Evolutionary conservation across 1,139 yeast species (phyloP).

Genomic region (Kodamaea sp.): DNA sequence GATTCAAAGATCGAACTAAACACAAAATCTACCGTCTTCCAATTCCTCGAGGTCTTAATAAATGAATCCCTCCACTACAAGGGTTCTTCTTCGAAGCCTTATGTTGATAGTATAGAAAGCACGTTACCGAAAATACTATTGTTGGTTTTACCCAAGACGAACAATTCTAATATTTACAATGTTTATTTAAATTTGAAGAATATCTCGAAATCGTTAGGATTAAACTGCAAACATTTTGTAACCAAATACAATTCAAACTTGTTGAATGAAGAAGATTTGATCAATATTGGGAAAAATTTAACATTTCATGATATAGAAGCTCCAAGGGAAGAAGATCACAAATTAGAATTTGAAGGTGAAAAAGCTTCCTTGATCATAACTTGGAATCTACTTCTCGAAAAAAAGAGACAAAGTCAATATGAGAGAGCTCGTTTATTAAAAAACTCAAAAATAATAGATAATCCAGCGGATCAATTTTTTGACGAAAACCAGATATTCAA

Average conservation of each 20-base stretch:
- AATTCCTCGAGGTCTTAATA: constrained; percentile 60
- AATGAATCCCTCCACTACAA: constrained; percentile 30
- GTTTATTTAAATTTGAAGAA: constrained; percentile 37
- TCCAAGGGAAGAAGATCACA: constrained; percentile 28
- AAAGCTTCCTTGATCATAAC: constrained; percentile 24
- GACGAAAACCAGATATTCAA: constrained; percentile 29
- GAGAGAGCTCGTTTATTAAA: constrained; percentile 39
- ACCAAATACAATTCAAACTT: constrained; percentile 26
- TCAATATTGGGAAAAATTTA: constrained; percentile 23
- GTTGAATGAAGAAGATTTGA: constrained; percentile 33
- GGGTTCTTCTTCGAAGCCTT: constrained; percentile 34
- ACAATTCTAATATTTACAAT: constrained; percentile 48
- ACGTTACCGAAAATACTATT: constrained; percentile 47
- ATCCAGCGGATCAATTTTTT: constrained; percentile 17
- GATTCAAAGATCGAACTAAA: constrained; percentile 50
- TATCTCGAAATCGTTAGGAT: constrained; percentile 36
- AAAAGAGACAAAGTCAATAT: constrained; percentile 50
- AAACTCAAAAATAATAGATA: constrained; percentile 22
- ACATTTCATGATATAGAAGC: constrained; percentile 26
- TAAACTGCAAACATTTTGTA: constrained; percentile 27
- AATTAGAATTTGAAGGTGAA: constrained; percentile 6
- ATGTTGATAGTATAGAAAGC: constrained; percentile 41
- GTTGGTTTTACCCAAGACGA: constrained; percentile 48
- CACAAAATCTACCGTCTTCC: constrained; percentile 61
- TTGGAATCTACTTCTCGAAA: constrained; percentile 48